Conservation (phyloP, 192 early-diverging fungal species). For the Helicostylum pulchrum region DNA sequence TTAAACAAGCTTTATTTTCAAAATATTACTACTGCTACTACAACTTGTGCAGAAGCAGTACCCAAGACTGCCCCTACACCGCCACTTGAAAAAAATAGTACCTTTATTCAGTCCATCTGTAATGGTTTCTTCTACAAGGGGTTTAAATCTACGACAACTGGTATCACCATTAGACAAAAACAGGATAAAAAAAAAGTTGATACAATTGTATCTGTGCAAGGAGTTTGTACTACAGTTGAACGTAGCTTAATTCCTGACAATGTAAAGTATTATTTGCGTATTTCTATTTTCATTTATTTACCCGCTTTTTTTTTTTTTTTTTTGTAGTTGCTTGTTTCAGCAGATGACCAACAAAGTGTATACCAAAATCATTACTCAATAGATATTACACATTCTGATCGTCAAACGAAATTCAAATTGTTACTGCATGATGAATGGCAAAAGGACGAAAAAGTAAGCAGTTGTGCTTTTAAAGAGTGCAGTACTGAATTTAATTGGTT, state of each 20-base stretch:
- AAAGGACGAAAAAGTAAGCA: conserved; percentile 15
- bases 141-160: background rate
- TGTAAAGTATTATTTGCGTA: background rate
- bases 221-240: conserved; percentile 16
- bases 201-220: conserved; percentile 11
- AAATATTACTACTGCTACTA: conserved; percentile 1
- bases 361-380: conserved; percentile 11
- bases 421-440: conserved; percentile 14
- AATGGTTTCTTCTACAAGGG: background rate
- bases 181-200: conserved; percentile 1
- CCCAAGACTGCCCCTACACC: background rate
- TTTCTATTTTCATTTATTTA: background rate
- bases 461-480: conserved; percentile 20
- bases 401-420: conserved; percentile 13
- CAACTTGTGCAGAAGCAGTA: background rate
- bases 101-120: background rate
- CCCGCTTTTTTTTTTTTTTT: too few relatives aligned
- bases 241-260: background rate
- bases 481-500: conserved; percentile 22
- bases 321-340: too few relatives aligned
- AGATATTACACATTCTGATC: conserved; percentile 1
- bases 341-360: background rate
- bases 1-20: background rate
- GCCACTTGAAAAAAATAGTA: background rate
- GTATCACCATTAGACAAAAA: background rate